Conservation (phyloP, 495 filamentous ascomycete species). For the Podospora tetraspora region DNA sequence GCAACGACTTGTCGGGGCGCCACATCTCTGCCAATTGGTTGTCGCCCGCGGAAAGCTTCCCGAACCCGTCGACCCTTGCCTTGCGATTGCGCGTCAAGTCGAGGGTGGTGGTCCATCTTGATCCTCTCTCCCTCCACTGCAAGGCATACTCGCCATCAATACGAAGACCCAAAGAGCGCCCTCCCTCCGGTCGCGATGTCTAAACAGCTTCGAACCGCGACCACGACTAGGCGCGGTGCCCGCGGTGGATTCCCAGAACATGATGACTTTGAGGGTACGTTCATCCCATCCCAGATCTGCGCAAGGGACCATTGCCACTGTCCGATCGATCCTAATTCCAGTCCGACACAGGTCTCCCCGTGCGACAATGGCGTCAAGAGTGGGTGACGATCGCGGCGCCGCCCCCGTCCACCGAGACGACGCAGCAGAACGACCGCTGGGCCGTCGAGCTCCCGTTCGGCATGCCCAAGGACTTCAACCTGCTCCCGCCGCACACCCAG, state of each 20-base stretch:
- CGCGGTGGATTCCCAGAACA: slow-evolving; percentile 74
- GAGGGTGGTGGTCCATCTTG: not conserved
- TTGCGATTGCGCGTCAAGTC: not conserved
- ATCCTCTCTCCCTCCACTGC: not conserved
- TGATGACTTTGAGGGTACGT: slow-evolving; percentile 72
- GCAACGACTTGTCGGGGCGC: not conserved
- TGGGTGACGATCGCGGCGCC: slow-evolving; percentile 61
- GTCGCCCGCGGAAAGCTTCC: not conserved
- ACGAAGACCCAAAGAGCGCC: not conserved
- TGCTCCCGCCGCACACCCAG: slow-evolving; percentile 72
- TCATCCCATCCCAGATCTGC: not conserved
- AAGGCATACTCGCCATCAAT: not conserved
- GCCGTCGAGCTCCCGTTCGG: slow-evolving; percentile 56
- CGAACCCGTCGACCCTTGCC: not conserved
- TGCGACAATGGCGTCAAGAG: slow-evolving; percentile 82
- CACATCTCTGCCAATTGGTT: slow-evolving; percentile 1
- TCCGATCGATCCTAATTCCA: slow-evolving; percentile 7
- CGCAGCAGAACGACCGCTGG: slow-evolving; percentile 47
- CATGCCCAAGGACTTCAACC: slow-evolving; percentile 82
- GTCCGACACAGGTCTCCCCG: slow-evolving; percentile 56
- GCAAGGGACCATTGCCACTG: not conserved
- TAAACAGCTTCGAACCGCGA: slow-evolving; percentile 50
- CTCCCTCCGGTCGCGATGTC: not conserved
- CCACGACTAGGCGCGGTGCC: slow-evolving; percentile 64
- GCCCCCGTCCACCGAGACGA: slow-evolving; percentile 51